These are phyloP conservation scores for Microthyrium microscopicum DNA, from an alignment of 2,329 filamentous ascomycete genomes.

Conservation along the genomic window DNA sequence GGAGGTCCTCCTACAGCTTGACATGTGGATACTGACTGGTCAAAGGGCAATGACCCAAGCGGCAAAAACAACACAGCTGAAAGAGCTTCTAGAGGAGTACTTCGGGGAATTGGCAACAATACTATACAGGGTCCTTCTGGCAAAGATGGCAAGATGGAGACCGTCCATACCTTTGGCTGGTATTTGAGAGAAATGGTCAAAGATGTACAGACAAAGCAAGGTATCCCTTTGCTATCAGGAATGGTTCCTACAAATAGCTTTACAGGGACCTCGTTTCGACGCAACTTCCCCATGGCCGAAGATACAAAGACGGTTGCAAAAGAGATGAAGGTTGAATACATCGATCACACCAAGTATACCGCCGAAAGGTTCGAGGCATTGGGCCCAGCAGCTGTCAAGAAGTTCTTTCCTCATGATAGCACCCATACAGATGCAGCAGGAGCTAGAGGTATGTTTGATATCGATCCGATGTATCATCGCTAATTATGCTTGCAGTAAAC, in stretches of 20 bases:
- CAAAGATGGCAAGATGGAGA: no score
- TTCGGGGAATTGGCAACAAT: no score
- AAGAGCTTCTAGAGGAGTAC: no score
- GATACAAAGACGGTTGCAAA: conserved; percentile 12
- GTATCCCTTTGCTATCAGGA: conserved; percentile 13
- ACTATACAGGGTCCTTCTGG: no score
- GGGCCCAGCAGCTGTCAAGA: conserved; percentile 11
- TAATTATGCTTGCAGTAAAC: conserved; percentile 1
- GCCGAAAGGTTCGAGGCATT: conserved; percentile 12
- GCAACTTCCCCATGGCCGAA: conserved; percentile 10
- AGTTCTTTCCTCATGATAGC: conserved; percentile 15
- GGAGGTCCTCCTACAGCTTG: conserved; percentile 10
- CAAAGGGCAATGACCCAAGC: no score
- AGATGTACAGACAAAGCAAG: conserved; percentile 12
- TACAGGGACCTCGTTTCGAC: neutral
- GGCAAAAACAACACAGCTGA: no score
- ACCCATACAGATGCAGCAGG: conserved; percentile 15
- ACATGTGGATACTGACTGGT: no score
- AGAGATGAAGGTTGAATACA: conserved; percentile 10
- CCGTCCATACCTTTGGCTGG: conserved; percentile 14
- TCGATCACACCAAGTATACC: conserved; percentile 15
- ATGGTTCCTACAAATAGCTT: conserved; percentile 9
- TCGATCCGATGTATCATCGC: neutral
- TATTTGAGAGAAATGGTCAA: conserved; percentile 16
- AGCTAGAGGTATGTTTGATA: conserved; percentile 8